Percentiles rank a stretch among this genome's conserved stretches.
These are phyloP conservation scores for Boletus huronensis DNA, from an alignment of 768 basidiomycete genomes.

Conservation along the genomic window DNA sequence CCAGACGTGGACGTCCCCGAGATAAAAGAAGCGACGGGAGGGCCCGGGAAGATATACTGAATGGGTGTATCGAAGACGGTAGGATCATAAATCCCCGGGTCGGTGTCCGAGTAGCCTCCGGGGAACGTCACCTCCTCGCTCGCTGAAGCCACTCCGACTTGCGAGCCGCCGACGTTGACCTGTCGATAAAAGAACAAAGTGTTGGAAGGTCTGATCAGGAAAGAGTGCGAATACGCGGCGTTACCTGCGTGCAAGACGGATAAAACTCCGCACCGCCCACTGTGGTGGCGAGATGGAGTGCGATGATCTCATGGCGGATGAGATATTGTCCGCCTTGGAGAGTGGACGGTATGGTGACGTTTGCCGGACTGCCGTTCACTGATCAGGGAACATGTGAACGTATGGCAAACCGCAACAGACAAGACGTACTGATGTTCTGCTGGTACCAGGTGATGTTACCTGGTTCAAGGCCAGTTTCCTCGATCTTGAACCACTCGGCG, in stretches of 20 bases:
- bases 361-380: slow-evolving; percentile 42
- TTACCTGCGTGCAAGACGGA: slow-evolving; percentile 57
- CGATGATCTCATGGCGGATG: slow-evolving; percentile 77
- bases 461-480: slow-evolving; percentile 45
- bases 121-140: slow-evolving; percentile 62
- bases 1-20: slow-evolving; percentile 14
- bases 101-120: slow-evolving; percentile 66
- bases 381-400: not conserved
- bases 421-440: slow-evolving; percentile 46
- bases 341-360: slow-evolving; percentile 44
- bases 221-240: not conserved
- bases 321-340: slow-evolving; percentile 70
- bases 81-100: slow-evolving; percentile 69
- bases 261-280: slow-evolving; percentile 77
- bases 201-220: not conserved
- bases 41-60: slow-evolving; percentile 52
- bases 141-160: slow-evolving; percentile 43
- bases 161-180: slow-evolving; percentile 52
- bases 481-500: slow-evolving; percentile 75
- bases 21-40: slow-evolving; percentile 43
- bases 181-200: slow-evolving; percentile 26
- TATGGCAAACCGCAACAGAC: not conserved
- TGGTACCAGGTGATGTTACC: slow-evolving; percentile 48
- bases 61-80: slow-evolving; percentile 32
- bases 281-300: slow-evolving; percentile 60